Evolutionary conservation across 495 filamentous ascomycete genomes (phyloP).

Genomic region (Aeminium ludgeri): DNA sequence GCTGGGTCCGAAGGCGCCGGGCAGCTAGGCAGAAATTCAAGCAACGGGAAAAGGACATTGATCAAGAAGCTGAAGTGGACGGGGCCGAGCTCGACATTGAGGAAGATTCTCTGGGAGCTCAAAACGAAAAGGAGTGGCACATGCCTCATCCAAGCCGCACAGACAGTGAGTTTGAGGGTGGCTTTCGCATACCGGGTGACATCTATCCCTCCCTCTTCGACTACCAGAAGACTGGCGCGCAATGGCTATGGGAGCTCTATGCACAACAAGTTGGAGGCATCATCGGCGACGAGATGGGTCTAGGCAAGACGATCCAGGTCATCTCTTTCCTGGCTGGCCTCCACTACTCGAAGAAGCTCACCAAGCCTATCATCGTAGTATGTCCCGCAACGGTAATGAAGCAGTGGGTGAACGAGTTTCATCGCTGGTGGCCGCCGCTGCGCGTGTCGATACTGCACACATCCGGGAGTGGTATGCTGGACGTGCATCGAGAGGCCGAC

Average conservation of each 20-base stretch:
- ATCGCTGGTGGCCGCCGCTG: conserved; percentile 91
- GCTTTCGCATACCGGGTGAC: conserved; percentile 71
- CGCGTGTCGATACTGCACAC: conserved; percentile 88
- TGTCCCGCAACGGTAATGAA: conserved; percentile 86
- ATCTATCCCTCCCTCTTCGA: conserved; percentile 80
- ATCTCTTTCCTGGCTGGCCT: conserved; percentile 83
- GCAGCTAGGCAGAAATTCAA: conserved; percentile 39
- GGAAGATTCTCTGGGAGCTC: too few relatives aligned
- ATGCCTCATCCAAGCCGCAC: conserved; percentile 65
- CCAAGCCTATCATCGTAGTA: conserved; percentile 72
- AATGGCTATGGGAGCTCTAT: conserved; percentile 93
- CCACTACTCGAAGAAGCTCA: conserved; percentile 72
- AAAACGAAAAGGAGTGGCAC: conserved; percentile 68
- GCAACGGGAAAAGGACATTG: not conserved
- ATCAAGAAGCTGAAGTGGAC: conserved; percentile 12
- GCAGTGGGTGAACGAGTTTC: conserved; percentile 97
- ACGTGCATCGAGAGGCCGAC: conserved; percentile 48
- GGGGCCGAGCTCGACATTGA: conserved; percentile 11
- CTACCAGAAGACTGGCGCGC: conserved; percentile 88
- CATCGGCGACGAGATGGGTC: conserved; percentile 92
- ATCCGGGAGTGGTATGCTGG: conserved; percentile 90
- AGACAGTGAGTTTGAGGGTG: conserved; percentile 55
- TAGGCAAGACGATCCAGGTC: conserved; percentile 89
- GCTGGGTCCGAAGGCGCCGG: conserved; percentile 56
- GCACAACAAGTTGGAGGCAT: conserved; percentile 81